phyloP scores from a whole-genome alignment of 2,329 filamentous ascomycete species.

The Penicillium vulpinum region DNA sequence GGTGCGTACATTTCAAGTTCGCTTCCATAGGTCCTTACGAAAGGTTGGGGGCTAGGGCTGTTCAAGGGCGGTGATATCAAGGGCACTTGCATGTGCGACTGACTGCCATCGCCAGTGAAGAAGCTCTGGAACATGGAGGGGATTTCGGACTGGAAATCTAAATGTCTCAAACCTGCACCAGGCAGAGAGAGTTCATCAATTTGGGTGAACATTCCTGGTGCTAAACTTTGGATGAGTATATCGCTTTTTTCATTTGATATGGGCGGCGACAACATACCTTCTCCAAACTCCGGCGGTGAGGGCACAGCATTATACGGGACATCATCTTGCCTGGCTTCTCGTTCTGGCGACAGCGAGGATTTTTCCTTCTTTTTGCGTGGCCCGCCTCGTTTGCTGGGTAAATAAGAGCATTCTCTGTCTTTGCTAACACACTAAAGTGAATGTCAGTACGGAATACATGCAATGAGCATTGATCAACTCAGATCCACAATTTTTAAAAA shows the following conservation, averaged over 20 bases:
- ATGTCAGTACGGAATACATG: neutral
- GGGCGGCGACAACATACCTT: conserved; percentile 29
- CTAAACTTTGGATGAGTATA: conserved; percentile 27
- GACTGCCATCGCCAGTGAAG: conserved; percentile 28
- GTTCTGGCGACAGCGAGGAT: conserved; percentile 24
- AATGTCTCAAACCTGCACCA: conserved; percentile 41
- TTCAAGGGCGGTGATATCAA: conserved; percentile 30
- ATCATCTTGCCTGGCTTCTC: conserved; percentile 20
- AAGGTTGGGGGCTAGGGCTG: conserved; percentile 25
- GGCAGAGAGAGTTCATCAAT: conserved; percentile 44
- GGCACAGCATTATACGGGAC: conserved; percentile 24
- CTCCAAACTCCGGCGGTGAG: conserved; percentile 31
- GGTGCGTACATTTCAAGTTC: conserved; percentile 43
- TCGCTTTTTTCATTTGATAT: neutral
- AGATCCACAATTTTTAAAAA: neutral
- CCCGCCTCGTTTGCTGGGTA: conserved; percentile 48
- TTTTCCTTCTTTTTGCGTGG: conserved; percentile 44
- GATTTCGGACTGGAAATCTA: conserved; percentile 41
- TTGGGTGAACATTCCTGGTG: conserved; percentile 40
- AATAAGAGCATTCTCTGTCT: conserved; percentile 43
- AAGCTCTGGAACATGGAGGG: conserved; percentile 42
- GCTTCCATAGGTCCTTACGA: conserved; percentile 43
- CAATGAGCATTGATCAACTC: neutral
- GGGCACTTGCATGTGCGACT: conserved; percentile 31
- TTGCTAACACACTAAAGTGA: conserved; percentile 40